Evolutionary conservation across 306 rosid genomes (phyloP), one percentile per base, ranked within the genome.

Genomic region (Inga leiocalycina): DNA sequence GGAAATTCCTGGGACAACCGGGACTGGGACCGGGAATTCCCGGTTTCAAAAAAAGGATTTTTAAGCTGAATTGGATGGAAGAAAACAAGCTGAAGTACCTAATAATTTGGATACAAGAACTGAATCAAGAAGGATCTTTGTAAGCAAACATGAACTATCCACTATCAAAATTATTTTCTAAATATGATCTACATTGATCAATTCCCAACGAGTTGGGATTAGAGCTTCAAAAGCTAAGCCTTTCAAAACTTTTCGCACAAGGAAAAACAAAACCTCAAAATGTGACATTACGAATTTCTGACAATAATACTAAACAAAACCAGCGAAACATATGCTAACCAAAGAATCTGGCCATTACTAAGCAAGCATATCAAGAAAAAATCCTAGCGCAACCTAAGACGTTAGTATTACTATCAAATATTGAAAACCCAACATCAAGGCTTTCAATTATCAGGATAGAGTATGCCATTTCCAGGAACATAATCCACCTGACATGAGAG

Each of bases 401-500:
- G 20, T 54, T 65, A 65, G 71, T 32, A 15, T 65, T 37, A 69
- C 69, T 62, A 54, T 13, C 49, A 39, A 45, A 46, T 45, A 13
- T 24, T 4, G 45, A 83, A 74, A 83, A 72, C 34, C 82, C 27
- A 82, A 62, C 54, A 69, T 39, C 54, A 41, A 41, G 24, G 54
- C 65, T 54, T 84, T 64, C 70, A 76, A 51, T 69, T 81, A 76
- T 56, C 39, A 75, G 64, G 86, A 76, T 80, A 77, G 65, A 35
- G 49, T 49, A 68, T 76, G 76, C 34, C 46, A 39, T 77, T 59
- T 32, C 54, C 48, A 75, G 20, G 51, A 79, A 78, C 61, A 79
- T 69, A 78, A 70, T 70, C 51, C 74, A 62, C 20, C 48, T 24
- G 16, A 46, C 43, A 76, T 46, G 84, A 71, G 64, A 46, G 64